Conservation (phyloP, 2,329 filamentous ascomycete genomes). For the Fonsecaea monophora region DNA sequence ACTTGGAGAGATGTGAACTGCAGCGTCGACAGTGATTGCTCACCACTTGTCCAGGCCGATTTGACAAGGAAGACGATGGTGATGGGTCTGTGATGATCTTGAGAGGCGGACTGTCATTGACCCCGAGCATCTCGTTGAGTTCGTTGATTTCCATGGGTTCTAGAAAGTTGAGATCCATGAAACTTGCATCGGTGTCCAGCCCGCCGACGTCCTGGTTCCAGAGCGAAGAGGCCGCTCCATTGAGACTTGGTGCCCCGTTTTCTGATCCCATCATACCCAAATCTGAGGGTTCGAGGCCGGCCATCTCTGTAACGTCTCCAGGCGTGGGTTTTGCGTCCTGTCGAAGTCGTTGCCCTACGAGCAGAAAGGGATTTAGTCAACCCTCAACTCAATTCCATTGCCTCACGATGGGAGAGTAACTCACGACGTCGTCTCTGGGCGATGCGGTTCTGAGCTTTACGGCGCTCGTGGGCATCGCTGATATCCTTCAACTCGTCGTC, state of each 20-base stretch:
- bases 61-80: too few relatives aligned
- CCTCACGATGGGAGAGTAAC: neutral
- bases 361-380: neutral
- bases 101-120: too few relatives aligned
- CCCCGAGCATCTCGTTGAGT: too few relatives aligned
- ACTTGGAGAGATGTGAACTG: too few relatives aligned
- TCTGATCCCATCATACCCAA: neutral
- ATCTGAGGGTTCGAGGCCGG: neutral
- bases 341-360: constrained; percentile 7
- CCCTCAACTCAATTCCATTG: neutral
- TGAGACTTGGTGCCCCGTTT: neutral
- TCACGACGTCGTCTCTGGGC: constrained; percentile 4
- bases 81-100: too few relatives aligned
- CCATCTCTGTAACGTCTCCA: neutral
- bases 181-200: too few relatives aligned
- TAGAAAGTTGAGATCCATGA: too few relatives aligned
- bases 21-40: too few relatives aligned
- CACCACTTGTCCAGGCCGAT: too few relatives aligned
- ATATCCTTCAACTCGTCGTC: constrained; percentile 13
- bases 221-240: too few relatives aligned
- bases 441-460: constrained; percentile 12
- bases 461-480: constrained; percentile 10
- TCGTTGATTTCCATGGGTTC: too few relatives aligned
- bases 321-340: constrained; percentile 1
- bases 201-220: neutral